phyloP scores from a whole-genome alignment of 257 asterid species.

The Knoxia roxburghii region DNA sequence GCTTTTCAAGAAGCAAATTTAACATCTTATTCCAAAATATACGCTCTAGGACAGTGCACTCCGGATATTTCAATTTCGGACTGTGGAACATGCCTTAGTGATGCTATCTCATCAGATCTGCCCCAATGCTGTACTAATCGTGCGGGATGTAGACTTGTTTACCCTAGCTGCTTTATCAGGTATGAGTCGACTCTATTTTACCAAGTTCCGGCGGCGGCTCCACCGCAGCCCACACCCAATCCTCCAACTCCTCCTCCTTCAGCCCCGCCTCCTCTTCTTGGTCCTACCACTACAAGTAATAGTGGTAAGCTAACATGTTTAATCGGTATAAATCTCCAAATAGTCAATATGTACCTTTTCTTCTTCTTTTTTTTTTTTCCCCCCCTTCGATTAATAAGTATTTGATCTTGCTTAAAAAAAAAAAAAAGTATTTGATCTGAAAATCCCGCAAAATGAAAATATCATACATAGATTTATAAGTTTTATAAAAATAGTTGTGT shows the following conservation, averaged over 20 bases:
- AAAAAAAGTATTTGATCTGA: too few species aligned
- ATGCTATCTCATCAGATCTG: background rate
- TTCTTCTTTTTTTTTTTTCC: too few species aligned
- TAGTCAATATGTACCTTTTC: too few species aligned
- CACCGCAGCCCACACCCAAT: background rate
- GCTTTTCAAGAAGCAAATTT: background rate
- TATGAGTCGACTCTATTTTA: slow-evolving; percentile 16
- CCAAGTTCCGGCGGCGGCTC: background rate
- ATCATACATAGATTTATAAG: too few species aligned
- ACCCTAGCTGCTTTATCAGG: slow-evolving; percentile 18
- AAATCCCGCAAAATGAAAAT: too few species aligned
- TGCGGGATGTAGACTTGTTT: slow-evolving; percentile 9
- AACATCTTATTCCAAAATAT: background rate
- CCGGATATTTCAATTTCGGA: slow-evolving; percentile 18
- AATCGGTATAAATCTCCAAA: too few species aligned
- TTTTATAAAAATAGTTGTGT: too few species aligned
- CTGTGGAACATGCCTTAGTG: slow-evolving; percentile 7
- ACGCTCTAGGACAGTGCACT: slow-evolving; percentile 17
- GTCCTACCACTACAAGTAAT: background rate
- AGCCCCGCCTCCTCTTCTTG: slow-evolving; percentile 10
- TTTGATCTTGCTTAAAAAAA: too few species aligned
- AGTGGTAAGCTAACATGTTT: too few species aligned
- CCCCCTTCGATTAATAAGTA: too few species aligned
- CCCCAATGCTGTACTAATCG: background rate
- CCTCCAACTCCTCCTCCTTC: background rate